Conservation (phyloP, 2,329 filamentous ascomycete species). For the Metarhizium album region DNA sequence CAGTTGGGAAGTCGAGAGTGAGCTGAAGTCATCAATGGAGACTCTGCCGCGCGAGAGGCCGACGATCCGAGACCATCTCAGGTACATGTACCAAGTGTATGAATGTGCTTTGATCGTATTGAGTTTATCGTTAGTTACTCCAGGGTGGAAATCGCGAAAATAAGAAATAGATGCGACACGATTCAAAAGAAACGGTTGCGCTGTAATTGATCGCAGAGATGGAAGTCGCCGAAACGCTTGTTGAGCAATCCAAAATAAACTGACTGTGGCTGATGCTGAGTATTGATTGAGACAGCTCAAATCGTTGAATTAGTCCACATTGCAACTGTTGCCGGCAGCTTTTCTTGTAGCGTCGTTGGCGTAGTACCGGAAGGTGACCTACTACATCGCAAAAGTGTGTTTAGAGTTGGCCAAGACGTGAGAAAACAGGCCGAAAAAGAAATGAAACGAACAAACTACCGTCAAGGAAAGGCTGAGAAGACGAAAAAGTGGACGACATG, state of each 20-base stretch:
- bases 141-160: not conserved
- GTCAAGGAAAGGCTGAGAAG: constrained; percentile 3
- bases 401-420: not conserved
- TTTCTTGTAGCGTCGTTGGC: not conserved
- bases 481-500: constrained; percentile 6
- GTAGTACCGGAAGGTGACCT: not conserved
- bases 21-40: constrained; percentile 1
- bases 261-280: not conserved
- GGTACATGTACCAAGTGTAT: constrained; percentile 18
- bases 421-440: constrained; percentile 4
- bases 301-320: not conserved
- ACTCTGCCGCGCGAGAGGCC: constrained; percentile 6
- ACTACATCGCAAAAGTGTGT: constrained; percentile 4
- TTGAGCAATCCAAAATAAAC: not conserved
- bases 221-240: not conserved
- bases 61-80: constrained; percentile 13
- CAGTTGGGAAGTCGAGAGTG: not conserved
- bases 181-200: not conserved
- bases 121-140: constrained; percentile 2
- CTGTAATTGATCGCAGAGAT: not conserved
- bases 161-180: not conserved
- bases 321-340: not conserved
- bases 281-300: not conserved
- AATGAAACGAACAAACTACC: constrained; percentile 5
- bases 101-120: not conserved